Evolutionary conservation across 2,329 filamentous ascomycete species (phyloP).

Genomic region (Colletotrichum camelliae): DNA sequence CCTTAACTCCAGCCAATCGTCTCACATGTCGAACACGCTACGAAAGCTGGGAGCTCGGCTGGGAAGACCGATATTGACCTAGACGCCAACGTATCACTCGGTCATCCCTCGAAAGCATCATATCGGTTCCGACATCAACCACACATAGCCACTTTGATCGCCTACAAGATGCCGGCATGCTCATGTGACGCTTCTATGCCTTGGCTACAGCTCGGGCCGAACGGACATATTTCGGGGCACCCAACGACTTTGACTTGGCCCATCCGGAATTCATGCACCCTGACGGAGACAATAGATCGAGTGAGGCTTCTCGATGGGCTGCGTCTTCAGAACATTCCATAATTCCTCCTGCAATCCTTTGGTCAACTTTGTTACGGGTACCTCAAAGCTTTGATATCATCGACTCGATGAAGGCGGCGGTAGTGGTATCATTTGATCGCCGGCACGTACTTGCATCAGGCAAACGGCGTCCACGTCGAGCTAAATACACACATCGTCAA

Average conservation of each 20-base stretch:
- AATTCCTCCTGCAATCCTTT: background rate
- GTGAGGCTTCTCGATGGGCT: rapidly evolving
- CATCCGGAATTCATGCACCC: rapidly evolving
- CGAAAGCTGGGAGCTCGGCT: rapidly evolving
- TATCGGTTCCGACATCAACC: background rate
- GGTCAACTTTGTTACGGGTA: background rate
- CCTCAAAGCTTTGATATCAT: background rate
- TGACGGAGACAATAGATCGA: background rate
- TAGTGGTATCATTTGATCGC: too few species aligned
- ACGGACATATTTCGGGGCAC: background rate
- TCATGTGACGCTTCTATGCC: background rate
- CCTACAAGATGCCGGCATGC: background rate
- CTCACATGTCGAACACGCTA: background rate
- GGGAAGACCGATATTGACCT: background rate
- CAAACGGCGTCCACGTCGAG: too few species aligned
- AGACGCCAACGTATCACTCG: rapidly evolving
- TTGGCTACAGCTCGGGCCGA: background rate
- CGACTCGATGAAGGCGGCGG: too few species aligned
- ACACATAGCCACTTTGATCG: background rate
- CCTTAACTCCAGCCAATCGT: background rate
- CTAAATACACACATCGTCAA: too few species aligned
- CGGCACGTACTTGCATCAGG: too few species aligned
- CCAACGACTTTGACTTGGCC: background rate
- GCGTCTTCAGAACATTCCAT: rapidly evolving
- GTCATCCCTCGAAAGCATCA: background rate